Conservation (phyloP, 371 early-diverging fungal genomes). For the Catenaria anguillulae region DNA sequence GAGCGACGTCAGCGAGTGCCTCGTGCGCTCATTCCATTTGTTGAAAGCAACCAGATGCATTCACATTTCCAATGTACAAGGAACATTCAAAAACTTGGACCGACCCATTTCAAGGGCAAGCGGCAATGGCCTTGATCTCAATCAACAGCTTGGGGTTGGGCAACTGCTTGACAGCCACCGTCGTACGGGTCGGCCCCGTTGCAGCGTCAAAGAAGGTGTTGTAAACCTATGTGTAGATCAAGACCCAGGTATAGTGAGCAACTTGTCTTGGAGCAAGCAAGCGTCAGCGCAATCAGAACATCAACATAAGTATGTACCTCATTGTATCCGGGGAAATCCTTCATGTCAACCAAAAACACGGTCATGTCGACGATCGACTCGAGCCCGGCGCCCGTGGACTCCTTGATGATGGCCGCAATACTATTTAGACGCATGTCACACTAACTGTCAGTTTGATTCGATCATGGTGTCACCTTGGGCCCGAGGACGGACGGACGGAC, state of each 20-base stretch:
- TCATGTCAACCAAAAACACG: conserved; percentile 50
- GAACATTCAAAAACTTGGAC: background rate
- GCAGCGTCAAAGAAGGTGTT: conserved; percentile 31
- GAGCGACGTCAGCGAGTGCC: too few species aligned
- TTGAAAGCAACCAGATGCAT: too few species aligned
- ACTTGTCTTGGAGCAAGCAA: background rate
- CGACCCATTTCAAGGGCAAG: background rate
- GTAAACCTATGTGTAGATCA: conserved; percentile 26
- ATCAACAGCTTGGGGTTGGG: conserved; percentile 34
- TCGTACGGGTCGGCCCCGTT: conserved; percentile 34
- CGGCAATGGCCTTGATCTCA: conserved; percentile 35
- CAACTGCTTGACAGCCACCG: conserved; percentile 31
- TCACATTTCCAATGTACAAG: too few species aligned
- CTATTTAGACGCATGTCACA: conserved; percentile 17
- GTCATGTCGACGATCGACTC: conserved; percentile 44
- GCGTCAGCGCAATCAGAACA: background rate
- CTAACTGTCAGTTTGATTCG: background rate
- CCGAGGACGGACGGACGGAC: too few species aligned
- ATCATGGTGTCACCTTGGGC: background rate
- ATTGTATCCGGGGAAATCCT: conserved; percentile 43
- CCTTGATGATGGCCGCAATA: conserved; percentile 33
- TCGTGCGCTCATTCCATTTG: too few species aligned
- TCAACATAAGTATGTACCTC: conserved; percentile 17
- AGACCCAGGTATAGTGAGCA: too few species aligned
- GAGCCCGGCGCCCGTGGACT: conserved; percentile 29